Percentiles rank a stretch among this genome's conserved stretches.
These are phyloP conservation scores for Salix brachista DNA, from an alignment of 345 rosid genomes.

Conservation along the genomic window DNA sequence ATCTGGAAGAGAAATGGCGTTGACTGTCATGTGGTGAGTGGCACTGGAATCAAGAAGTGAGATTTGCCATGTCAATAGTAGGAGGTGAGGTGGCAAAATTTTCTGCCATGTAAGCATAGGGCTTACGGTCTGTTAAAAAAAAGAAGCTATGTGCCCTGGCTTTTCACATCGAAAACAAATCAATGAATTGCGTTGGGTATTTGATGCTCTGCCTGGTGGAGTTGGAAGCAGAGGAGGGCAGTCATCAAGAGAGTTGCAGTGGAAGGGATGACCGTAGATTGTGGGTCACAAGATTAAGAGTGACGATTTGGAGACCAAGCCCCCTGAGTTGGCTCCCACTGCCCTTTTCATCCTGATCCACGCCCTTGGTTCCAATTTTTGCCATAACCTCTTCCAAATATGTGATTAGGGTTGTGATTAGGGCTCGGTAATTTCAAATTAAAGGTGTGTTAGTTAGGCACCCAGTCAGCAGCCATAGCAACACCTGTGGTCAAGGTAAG, in stretches of 20 bases:
- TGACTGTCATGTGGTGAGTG: neutral
- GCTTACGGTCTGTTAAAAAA: neutral
- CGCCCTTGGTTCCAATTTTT: neutral
- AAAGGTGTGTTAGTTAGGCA: rapidly evolving
- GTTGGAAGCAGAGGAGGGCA: neutral
- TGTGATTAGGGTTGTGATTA: neutral
- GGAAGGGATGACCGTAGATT: rapidly evolving
- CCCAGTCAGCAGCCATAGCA: neutral
- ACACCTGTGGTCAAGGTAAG: neutral
- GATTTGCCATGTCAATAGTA: no score
- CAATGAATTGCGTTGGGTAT: neutral
- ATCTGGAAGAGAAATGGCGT: rapidly evolving
- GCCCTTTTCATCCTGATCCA: neutral
- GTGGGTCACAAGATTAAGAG: neutral
- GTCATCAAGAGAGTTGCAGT: neutral
- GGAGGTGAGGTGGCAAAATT: neutral
- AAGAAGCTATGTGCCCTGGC: neutral
- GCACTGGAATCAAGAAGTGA: neutral
- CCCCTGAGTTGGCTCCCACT: no score
- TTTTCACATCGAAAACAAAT: neutral
- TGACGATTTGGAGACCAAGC: neutral
- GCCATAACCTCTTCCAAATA: neutral
- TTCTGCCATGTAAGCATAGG: neutral
- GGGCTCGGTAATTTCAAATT: neutral
- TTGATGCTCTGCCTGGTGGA: neutral